These are phyloP conservation scores for Schizochytrium sp. DNA, from an alignment of 108 stramenopile genomes.

Conservation along the genomic window DNA sequence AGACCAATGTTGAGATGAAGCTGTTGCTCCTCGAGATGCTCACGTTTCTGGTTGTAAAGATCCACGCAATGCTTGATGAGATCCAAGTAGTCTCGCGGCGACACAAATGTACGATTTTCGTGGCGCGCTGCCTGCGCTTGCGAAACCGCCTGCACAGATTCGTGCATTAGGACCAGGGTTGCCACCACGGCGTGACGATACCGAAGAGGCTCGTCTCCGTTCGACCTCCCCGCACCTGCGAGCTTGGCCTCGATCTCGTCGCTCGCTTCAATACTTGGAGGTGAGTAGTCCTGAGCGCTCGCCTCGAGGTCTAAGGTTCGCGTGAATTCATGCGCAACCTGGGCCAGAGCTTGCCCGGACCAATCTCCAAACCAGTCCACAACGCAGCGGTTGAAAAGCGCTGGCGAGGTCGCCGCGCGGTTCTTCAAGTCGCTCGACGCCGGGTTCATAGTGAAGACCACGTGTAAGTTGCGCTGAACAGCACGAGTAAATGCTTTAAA, in stretches of 20 bases:
- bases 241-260: slow-evolving; percentile 11
- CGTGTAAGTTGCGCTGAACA: slow-evolving; percentile 93
- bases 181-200: slow-evolving; percentile 86
- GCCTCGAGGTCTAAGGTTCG: slow-evolving; percentile 56
- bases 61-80: slow-evolving; percentile 80
- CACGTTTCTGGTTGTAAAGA: slow-evolving; percentile 65
- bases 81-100: slow-evolving; percentile 89
- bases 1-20: slow-evolving; percentile 90
- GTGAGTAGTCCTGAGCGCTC: background rate
- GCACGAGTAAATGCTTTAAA: slow-evolving; percentile 70
- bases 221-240: background rate
- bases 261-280: background rate
- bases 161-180: slow-evolving; percentile 77
- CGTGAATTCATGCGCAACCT: slow-evolving; percentile 70
- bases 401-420: slow-evolving; percentile 92
- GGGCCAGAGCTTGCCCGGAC: slow-evolving; percentile 78
- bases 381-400: slow-evolving; percentile 98
- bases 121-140: slow-evolving; percentile 49
- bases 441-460: slow-evolving; percentile 98
- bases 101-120: slow-evolving; percentile 63
- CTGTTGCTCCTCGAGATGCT: slow-evolving; percentile 82
- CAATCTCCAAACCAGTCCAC: slow-evolving; percentile 99
- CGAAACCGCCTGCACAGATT: slow-evolving; percentile 51
- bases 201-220: background rate
- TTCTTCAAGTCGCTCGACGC: slow-evolving; percentile 62